A percentile compares a stretch with the other conserved stretches of the same genome.
phyloP scores from a whole-genome alignment of 139 green algal genomes.

The Coccomyxa sp. region DNA sequence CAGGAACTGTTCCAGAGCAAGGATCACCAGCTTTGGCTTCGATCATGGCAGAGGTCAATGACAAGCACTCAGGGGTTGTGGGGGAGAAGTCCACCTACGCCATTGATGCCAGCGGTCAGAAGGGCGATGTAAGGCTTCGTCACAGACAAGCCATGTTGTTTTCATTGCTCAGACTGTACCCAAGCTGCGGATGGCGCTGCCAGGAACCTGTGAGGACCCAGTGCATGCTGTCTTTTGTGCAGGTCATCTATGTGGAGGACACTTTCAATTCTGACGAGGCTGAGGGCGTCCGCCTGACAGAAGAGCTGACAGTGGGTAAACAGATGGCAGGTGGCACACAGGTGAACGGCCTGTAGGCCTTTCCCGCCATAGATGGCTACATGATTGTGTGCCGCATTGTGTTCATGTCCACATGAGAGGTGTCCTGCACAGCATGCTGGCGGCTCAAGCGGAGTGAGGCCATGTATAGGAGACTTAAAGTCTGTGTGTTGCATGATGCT shows the following conservation, averaged over 20 bases:
- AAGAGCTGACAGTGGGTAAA: constrained; percentile 11
- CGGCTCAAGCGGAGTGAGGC: too few species aligned
- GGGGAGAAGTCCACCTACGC: not conserved
- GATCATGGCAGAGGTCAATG: not conserved
- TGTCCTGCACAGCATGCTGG: too few species aligned
- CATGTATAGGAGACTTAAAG: too few species aligned
- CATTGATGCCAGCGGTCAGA: not conserved
- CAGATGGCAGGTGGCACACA: constrained; percentile 13
- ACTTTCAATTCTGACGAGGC: constrained; percentile 5
- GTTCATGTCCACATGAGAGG: too few species aligned
- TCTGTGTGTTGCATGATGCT: too few species aligned
- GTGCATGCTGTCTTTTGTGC: not conserved
- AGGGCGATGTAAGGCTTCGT: not conserved
- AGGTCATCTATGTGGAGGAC: constrained; percentile 13
- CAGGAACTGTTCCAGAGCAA: not conserved
- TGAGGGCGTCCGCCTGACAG: constrained; percentile 5
- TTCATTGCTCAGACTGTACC: too few species aligned
- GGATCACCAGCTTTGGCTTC: not conserved
- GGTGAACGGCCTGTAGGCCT: not conserved
- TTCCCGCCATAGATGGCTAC: too few species aligned
- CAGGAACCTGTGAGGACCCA: not conserved
- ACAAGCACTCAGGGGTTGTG: not conserved
- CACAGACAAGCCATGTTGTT: not conserved
- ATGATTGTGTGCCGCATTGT: too few species aligned
- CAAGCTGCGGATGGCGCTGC: too few species aligned